Percentiles rank a stretch among this genome's conserved stretches.
Evolutionary conservation across 352 stramenopile genomes (phyloP).

Genomic region (Phytophthora boehmeriae): DNA sequence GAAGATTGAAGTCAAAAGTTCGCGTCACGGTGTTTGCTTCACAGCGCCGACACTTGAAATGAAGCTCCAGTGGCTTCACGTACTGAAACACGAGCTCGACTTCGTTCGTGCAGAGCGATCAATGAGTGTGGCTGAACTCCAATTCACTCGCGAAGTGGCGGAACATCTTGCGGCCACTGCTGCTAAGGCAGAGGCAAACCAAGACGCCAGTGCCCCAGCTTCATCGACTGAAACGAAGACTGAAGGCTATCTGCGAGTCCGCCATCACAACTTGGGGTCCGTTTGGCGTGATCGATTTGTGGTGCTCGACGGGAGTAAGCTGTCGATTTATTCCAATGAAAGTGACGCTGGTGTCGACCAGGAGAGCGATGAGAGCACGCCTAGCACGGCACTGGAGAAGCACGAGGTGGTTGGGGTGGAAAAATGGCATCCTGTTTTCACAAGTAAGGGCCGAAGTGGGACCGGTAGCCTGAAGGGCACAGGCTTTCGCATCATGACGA

Average conservation of each 20-base stretch:
- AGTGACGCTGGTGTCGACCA: slow-evolving; percentile 31
- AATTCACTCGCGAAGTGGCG: slow-evolving; percentile 61
- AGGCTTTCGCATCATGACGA: slow-evolving; percentile 68
- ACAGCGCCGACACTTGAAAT: slow-evolving; percentile 33
- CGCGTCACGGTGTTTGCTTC: slow-evolving; percentile 38
- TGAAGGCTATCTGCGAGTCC: slow-evolving; percentile 51
- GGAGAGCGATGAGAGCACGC: slow-evolving; percentile 9
- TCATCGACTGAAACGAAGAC: not conserved
- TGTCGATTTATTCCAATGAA: slow-evolving; percentile 45
- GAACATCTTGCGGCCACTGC: slow-evolving; percentile 33
- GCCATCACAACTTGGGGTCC: slow-evolving; percentile 52
- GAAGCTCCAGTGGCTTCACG: slow-evolving; percentile 61
- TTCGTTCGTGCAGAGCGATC: slow-evolving; percentile 64
- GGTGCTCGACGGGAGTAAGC: slow-evolving; percentile 38
- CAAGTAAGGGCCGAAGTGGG: slow-evolving; percentile 16
- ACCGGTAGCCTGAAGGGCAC: slow-evolving; percentile 26
- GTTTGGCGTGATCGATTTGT: slow-evolving; percentile 60
- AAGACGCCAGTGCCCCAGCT: not conserved
- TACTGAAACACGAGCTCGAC: slow-evolving; percentile 62
- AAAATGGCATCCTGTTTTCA: slow-evolving; percentile 57
- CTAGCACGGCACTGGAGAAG: slow-evolving; percentile 41
- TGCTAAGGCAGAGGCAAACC: not conserved
- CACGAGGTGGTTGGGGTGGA: slow-evolving; percentile 57
- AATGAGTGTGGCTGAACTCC: slow-evolving; percentile 56
- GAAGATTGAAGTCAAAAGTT: slow-evolving; percentile 37